phyloP scores from a whole-genome alignment of 176 grass and related monocot genomes.

The Triticum dicoccoides region DNA sequence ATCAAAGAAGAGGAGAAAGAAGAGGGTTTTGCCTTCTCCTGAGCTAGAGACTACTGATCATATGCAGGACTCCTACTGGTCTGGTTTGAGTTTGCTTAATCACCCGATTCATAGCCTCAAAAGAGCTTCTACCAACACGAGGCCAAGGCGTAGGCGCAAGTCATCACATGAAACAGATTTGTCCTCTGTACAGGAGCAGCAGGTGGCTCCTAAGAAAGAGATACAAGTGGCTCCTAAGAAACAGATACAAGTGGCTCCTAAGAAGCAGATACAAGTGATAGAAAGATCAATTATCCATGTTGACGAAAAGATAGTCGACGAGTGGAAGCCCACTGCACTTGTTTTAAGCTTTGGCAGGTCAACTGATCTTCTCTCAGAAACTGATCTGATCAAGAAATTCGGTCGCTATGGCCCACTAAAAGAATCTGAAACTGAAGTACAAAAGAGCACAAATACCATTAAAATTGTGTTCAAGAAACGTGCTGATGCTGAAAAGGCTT shows the following conservation, averaged over 20 bases:
- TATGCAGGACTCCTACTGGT: constrained; percentile 99
- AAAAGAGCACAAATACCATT: constrained; percentile 52
- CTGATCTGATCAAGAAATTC: constrained; percentile 73
- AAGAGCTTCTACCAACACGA: constrained; percentile 33
- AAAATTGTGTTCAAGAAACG: constrained; percentile 86
- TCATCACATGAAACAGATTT: constrained; percentile 26
- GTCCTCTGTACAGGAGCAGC: constrained; percentile 30
- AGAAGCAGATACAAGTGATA: constrained; percentile 50
- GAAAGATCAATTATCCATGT: constrained; percentile 88
- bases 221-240: constrained; percentile 56
- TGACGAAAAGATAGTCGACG: constrained; percentile 79
- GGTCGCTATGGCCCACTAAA: constrained; percentile 83
- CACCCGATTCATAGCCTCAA: constrained; percentile 48
- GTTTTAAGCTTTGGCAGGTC: constrained; percentile 78
- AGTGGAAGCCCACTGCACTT: constrained; percentile 88
- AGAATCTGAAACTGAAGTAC: constrained; percentile 65
- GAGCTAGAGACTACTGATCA: constrained; percentile 65
- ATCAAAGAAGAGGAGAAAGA: constrained; percentile 69
- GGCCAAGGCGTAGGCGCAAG: constrained; percentile 49
- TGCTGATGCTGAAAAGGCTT: constrained; percentile 92
- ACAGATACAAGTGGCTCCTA: constrained; percentile 51
- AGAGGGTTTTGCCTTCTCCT: constrained; percentile 46
- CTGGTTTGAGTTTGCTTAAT: constrained; percentile 74
- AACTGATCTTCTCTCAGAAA: constrained; percentile 62
- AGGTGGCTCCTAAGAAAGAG: constrained; percentile 55